Evolutionary conservation across 805 yeast species (phyloP), one percentile per base, ranked within the genome.

Genomic region (Teunomyces tritomae): DNA sequence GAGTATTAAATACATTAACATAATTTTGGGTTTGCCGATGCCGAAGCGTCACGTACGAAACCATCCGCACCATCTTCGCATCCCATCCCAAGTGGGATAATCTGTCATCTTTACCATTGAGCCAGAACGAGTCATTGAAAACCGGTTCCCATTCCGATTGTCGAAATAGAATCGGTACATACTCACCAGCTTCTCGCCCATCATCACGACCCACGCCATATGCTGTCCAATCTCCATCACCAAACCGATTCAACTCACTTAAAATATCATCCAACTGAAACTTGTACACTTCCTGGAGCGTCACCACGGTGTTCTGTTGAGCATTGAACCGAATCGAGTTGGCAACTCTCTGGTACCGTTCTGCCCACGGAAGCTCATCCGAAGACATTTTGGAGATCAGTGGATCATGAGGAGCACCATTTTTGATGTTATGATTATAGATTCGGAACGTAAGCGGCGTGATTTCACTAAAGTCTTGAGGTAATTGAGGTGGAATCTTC

Each of bases 371-470:
- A 29, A 45, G 51, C 50, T 67, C 72, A 9, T 66, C 70, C 1
- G 54, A 7, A 39, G 43, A 6, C 47, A 53, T 46, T 57, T 4
- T 3, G 20, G 59, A 17, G 60, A 11, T 26, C 40, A 36, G 40
- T 5, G 40, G 16, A 5, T 36, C 40, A 6, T 5, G 9, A 3
- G 40, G 40, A 11, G 16, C 64, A 6, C 67, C 71, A 47, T 62
- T 66, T 37, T 65, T 67, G 46, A 68, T 56, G 53, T 68, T 68
- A 45, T 68, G 73, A 9, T 71, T 62, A 48, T 68, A 68, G n/a
- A 68, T 52, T 16, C 74, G 56, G 49, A 68, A 62, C n/a, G 36
- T 45, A 3, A 66, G 28, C 3, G 61, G 54, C 1, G 39, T 47
- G 30, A 54, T n/a, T 11, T 44, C 29, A 20, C 49, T 28, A 14